phyloP scores from a whole-genome alignment of 257 asterid species.

The Thymus mandschuricus region DNA sequence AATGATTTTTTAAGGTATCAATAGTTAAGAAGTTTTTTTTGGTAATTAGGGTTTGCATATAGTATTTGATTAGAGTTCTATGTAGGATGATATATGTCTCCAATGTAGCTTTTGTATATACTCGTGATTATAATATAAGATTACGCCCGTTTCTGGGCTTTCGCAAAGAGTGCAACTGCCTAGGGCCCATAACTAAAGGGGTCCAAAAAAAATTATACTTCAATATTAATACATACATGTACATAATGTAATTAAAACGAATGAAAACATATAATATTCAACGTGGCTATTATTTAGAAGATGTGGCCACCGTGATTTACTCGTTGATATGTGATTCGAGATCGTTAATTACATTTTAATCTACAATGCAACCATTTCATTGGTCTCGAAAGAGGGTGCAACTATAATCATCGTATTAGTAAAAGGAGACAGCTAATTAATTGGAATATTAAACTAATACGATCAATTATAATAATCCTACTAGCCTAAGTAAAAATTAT shows the following conservation, averaged over 20 bases:
- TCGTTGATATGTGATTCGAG: slow-evolving; percentile 6
- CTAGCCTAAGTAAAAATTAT: background rate
- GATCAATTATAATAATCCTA: background rate
- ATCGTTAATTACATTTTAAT: slow-evolving; percentile 1
- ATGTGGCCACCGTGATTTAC: slow-evolving; percentile 27
- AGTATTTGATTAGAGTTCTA: slow-evolving; percentile 1
- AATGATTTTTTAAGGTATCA: background rate
- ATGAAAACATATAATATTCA: background rate
- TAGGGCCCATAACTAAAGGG: too few relatives aligned
- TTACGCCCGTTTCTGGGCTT: too few relatives aligned
- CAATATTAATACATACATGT: too few relatives aligned
- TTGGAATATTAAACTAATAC: too few relatives aligned
- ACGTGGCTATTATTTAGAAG: background rate
- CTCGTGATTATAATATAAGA: too few relatives aligned
- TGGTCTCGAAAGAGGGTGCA: slow-evolving; percentile 34
- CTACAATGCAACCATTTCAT: slow-evolving; percentile 1
- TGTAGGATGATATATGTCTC: slow-evolving; percentile 15
- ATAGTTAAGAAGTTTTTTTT: background rate
- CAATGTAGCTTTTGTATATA: slow-evolving; percentile 14
- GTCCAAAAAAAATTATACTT: too few relatives aligned
- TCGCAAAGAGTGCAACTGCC: too few relatives aligned
- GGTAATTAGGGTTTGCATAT: background rate
- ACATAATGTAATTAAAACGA: too few relatives aligned
- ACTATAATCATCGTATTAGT: slow-evolving; percentile 26
- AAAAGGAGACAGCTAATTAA: slow-evolving; percentile 24